Base-by-base conservation (phyloP, 2,329 filamentous ascomycete species). In the Metarhizium anisopliae region DNA sequence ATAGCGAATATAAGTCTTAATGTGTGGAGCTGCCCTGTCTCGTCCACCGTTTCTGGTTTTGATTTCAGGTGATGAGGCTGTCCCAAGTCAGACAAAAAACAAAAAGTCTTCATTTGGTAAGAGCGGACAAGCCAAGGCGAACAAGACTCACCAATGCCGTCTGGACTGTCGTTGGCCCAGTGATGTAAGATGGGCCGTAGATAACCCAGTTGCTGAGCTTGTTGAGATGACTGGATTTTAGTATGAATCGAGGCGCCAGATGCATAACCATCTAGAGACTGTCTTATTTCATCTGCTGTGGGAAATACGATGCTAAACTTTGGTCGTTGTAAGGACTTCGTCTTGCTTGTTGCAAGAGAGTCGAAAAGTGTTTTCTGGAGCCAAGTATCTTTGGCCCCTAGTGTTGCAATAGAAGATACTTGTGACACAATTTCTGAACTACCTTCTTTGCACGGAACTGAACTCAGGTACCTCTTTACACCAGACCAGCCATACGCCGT, bases 1-100 rank as follows among this genome's bases (percentile, higher is more conserved):
- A 61, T 79, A 91, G 4, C 88, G 82, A 49, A 92, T 84, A 64
- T 94, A 96, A 0, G 90, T 95, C 68, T 96, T 96, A 67, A 95
- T 88, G 62, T 96, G 91, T 0, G 91, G 91, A 1, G 90, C 89
- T 18, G 90, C 90, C 35, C 83, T 77, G 51, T 81, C 76, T 54
- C 88, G 77, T 1, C 85, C 84, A 8, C 82, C 80, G 58, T 86
- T 76, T 6, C 64, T 66, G 1, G 67, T 52, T 2, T 47, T 30
- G 0, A 57, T 55, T 14, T 61, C 58, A 16, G 64, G 58, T 5
- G 57, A 53, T 14, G 72, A 57, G 32, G 63, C 72, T 72, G 52
- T 38, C 50, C 14, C 20, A 3, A 43, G 52, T 59, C 20, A 60
- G 55, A 50, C 29, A 8, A 11, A n/a, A 3, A 14, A 36, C 13